Conservation (phyloP, 2,329 filamentous ascomycete species). For the Penicillium concentricum region DNA sequence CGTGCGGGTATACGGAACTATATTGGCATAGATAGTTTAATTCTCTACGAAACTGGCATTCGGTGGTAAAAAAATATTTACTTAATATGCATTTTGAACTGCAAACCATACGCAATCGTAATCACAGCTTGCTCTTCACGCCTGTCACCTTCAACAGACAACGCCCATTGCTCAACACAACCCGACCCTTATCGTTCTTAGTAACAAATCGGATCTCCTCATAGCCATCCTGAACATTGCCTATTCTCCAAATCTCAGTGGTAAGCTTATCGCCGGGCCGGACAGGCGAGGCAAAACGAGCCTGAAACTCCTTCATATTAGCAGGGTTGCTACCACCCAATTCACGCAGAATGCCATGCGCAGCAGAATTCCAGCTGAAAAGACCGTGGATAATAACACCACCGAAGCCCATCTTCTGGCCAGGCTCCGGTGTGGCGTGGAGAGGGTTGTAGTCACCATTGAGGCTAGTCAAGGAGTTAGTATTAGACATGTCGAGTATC, state of each 20-base stretch:
- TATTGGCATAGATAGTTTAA: background rate
- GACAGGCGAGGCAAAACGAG: slow-evolving; percentile 81
- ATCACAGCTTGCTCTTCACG: slow-evolving; percentile 63
- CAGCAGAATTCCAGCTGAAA: slow-evolving; percentile 79
- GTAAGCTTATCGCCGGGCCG: slow-evolving; percentile 79
- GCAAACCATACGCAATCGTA: background rate
- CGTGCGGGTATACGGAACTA: background rate
- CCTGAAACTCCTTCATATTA: slow-evolving; percentile 86
- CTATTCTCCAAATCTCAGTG: slow-evolving; percentile 77
- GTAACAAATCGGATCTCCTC: slow-evolving; percentile 83
- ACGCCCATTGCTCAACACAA: slow-evolving; percentile 82
- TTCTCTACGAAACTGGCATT: no score
- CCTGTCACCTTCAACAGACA: slow-evolving; percentile 69
- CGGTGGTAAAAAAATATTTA: background rate
- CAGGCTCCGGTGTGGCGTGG: slow-evolving; percentile 81
- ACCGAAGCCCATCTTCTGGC: slow-evolving; percentile 85
- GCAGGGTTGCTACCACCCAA: slow-evolving; percentile 74
- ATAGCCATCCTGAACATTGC: slow-evolving; percentile 60
- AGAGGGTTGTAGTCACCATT: slow-evolving; percentile 96
- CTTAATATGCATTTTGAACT: background rate
- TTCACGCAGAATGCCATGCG: slow-evolving; percentile 69
- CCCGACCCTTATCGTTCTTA: slow-evolving; percentile 75
- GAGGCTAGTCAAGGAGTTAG: slow-evolving; percentile 52
- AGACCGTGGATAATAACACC: slow-evolving; percentile 87
- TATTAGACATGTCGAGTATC: background rate